Evolutionary conservation across 1,284 basidiomycete genomes (phyloP).

Genomic region (Boletellus dicymbophilus): DNA sequence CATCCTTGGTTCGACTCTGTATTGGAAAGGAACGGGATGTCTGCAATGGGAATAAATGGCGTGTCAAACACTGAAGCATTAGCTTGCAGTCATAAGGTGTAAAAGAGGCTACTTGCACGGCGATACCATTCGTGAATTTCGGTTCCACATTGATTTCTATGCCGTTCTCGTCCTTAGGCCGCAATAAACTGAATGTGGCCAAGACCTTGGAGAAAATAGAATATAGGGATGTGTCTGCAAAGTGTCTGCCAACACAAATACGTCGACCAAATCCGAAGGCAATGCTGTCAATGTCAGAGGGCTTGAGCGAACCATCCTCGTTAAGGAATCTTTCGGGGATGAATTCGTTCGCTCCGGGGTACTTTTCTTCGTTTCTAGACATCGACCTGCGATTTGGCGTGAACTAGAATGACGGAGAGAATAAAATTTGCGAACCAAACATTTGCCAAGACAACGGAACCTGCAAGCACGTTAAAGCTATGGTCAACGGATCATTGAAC

Average conservation of each 20-base stretch:
- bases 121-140: neutral
- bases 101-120: neutral
- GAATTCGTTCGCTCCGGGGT: neutral
- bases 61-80: no score
- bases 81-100: no score
- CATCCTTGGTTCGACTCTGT: neutral
- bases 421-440: neutral
- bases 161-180: neutral
- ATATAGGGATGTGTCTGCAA: neutral
- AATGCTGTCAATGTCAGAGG: neutral
- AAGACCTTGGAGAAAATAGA: neutral
- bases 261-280: constrained; percentile 2
- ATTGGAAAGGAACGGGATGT: neutral
- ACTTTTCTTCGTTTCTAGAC: constrained; percentile 1
- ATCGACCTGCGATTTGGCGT: neutral
- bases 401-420: neutral
- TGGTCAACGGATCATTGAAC: no score
- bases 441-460: neutral
- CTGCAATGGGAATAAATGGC: neutral
- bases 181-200: neutral
- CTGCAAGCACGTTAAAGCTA: neutral
- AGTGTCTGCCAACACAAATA: neutral
- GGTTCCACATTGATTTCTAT: neutral
- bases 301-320: neutral
- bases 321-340: neutral